Conservation (phyloP, 1,139 yeast genomes). For the Kodamaea arcana region DNA sequence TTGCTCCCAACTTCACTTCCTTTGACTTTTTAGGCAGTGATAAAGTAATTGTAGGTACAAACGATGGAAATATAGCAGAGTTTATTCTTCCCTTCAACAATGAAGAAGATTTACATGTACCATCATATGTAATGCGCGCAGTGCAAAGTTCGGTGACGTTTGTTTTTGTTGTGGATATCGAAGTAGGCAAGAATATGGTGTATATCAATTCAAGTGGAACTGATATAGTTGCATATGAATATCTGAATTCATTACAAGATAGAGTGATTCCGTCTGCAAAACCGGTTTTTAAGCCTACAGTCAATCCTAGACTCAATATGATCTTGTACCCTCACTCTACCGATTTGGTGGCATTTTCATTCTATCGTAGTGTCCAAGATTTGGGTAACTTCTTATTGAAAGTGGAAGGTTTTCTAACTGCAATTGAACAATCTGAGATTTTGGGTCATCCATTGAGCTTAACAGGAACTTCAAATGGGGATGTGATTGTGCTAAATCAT, state of each 20-base stretch:
- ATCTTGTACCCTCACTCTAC: constrained; percentile 14
- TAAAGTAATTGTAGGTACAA: constrained; percentile 56
- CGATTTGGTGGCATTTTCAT: constrained; percentile 29
- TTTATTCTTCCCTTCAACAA: constrained; percentile 38
- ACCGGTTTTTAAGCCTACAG: constrained; percentile 22
- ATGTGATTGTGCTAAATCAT: constrained; percentile 31
- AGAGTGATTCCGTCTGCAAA: constrained; percentile 19
- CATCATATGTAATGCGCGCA: constrained; percentile 47
- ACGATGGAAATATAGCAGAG: constrained; percentile 66
- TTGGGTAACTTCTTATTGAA: constrained; percentile 26
- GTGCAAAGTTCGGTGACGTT: constrained; percentile 50
- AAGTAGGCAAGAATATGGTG: constrained; percentile 24
- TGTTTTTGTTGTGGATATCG: constrained; percentile 35
- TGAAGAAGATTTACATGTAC: constrained; percentile 19
- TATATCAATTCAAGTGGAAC: constrained; percentile 51
- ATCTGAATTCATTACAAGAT: constrained; percentile 37
- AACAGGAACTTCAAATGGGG: constrained; percentile 64
- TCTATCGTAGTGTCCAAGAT: constrained; percentile 35
- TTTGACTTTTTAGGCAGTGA: constrained; percentile 53
- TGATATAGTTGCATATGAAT: constrained; percentile 36
- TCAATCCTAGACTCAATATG: constrained; percentile 17
- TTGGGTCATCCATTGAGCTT: constrained; percentile 59
- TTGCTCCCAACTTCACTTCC: constrained; percentile 25
- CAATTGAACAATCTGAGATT: constrained; percentile 27
- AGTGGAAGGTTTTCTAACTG: constrained; percentile 28